phyloP scores from a whole-genome alignment of 371 early-diverging fungal species.

The Mucor piriformis region DNA sequence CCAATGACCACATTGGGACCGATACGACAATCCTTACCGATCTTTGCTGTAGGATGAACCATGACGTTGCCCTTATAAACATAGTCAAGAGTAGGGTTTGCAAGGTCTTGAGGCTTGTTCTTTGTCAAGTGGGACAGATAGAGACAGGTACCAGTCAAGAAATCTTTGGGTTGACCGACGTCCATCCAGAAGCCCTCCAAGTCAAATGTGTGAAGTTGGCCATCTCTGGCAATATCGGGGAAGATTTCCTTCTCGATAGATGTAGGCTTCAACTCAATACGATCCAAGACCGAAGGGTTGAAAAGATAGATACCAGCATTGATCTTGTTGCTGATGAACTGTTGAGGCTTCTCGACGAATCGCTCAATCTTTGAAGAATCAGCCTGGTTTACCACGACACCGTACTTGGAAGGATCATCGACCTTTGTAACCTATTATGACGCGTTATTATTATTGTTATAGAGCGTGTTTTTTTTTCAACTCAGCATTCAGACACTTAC shows the following conservation, averaged over 20 bases:
- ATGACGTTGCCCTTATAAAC: slow-evolving; percentile 87
- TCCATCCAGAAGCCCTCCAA: slow-evolving; percentile 99
- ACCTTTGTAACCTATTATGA: slow-evolving; percentile 87
- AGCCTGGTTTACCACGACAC: slow-evolving; percentile 89
- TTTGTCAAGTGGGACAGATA: slow-evolving; percentile 87
- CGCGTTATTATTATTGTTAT: slow-evolving; percentile 3
- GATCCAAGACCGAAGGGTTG: slow-evolving; percentile 87
- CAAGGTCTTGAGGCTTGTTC: slow-evolving; percentile 72
- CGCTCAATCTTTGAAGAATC: slow-evolving; percentile 78
- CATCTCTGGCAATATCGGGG: slow-evolving; percentile 90
- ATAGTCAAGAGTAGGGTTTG: slow-evolving; percentile 66
- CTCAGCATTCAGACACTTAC: slow-evolving; percentile 38
- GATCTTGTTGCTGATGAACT: slow-evolving; percentile 95
- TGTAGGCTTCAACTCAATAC: slow-evolving; percentile 92
- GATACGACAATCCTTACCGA: slow-evolving; percentile 94
- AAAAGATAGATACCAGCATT: slow-evolving; percentile 99
- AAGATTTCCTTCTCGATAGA: slow-evolving; percentile 99
- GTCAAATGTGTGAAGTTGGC: slow-evolving; percentile 89
- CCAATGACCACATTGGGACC: slow-evolving; percentile 96
- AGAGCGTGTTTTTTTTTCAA: too few species aligned
- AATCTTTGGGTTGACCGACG: slow-evolving; percentile 99
- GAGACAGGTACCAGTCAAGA: slow-evolving; percentile 93
- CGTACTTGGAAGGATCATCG: slow-evolving; percentile 98
- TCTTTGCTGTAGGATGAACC: slow-evolving; percentile 90
- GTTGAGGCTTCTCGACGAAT: slow-evolving; percentile 99